Evolutionary conservation across 164 flowering plant species (phyloP), one percentile per base, ranked within the genome.

Genomic region (Chimonanthus salicifolius): DNA sequence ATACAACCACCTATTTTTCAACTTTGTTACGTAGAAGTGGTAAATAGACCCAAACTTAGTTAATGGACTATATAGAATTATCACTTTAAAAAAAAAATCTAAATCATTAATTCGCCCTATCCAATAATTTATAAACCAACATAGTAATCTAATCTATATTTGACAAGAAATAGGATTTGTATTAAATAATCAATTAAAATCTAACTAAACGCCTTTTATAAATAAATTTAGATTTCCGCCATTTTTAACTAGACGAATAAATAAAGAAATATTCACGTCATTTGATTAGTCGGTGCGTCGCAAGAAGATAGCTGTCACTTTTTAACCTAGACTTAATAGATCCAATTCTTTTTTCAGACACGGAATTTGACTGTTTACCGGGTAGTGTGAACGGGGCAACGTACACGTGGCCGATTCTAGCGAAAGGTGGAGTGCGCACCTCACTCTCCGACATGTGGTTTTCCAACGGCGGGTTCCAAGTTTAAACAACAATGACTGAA

Each of bases 301-400:
- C 8, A 33, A 10, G 9, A 3, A 1, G 18, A 7, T 13, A 7
- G 10, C 58, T 7, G 58, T 13, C 58, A 18, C 43, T 18, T 6
- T 6, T 21, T 3, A 8, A 5, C 13, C 48, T 8, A 47, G 9
- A 11, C 2, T 43, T 3, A n/a, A 9, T 9, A 83, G 77, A 69
- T 8, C 7, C 44, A 73, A 78, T 75, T 15, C 82, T 73, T 76
- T 79, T 66, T 49, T 65, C 78, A 62, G 48, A 75, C 71, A 77
- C 50, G 20, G 3, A 11, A 46, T 75, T 83, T 76, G 87, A 87
- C 89, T 74, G 84, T 82, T n/a, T 48, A 77, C 83, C 78, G 84
- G 82, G 46, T 67, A 2, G 76, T 82, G 86, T 83, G 85, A 77
- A 82, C 68, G 47, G 67, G 71, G 46, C 67, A 21, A 21, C 11